These are phyloP conservation scores for Echium plantagineum DNA, from an alignment of 257 asterid genomes.

Conservation along the genomic window DNA sequence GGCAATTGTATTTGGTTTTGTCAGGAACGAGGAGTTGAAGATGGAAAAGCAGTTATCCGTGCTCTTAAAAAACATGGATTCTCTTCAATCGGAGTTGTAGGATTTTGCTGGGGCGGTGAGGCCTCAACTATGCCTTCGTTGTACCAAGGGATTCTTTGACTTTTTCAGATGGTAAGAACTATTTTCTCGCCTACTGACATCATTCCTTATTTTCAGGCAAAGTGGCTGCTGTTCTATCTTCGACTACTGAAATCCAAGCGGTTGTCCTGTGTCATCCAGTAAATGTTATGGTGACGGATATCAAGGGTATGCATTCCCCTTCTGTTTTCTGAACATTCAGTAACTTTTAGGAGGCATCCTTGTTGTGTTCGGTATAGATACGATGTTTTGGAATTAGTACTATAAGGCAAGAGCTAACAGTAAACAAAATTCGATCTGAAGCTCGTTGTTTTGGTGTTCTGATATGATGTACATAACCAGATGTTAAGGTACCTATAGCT, in stretches of 20 bases:
- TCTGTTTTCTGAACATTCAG: neutral
- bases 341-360: neutral
- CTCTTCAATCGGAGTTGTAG: conserved; percentile 26
- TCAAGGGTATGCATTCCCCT: conserved; percentile 27
- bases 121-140: neutral
- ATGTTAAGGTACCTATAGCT: conserved; percentile 43
- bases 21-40: conserved; percentile 23
- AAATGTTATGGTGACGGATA: conserved; percentile 35
- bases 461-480: conserved; percentile 13
- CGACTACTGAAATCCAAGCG: conserved; percentile 34
- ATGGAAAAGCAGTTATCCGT: conserved; percentile 19
- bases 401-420: too few relatives aligned
- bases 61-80: conserved; percentile 19
- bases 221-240: conserved; percentile 35
- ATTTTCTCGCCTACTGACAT: neutral
- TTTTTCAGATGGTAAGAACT: neutral
- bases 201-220: conserved; percentile 29
- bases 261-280: conserved; percentile 46
- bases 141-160: neutral
- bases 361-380: too few relatives aligned
- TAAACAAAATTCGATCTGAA: too few relatives aligned
- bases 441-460: too few relatives aligned
- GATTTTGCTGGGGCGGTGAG: conserved; percentile 36
- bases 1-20: too few relatives aligned
- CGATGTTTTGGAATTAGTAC: too few relatives aligned